These are phyloP conservation scores for Diaporthe vaccinii DNA, from an alignment of 2,329 filamentous ascomycete species.

Conservation along the genomic window DNA sequence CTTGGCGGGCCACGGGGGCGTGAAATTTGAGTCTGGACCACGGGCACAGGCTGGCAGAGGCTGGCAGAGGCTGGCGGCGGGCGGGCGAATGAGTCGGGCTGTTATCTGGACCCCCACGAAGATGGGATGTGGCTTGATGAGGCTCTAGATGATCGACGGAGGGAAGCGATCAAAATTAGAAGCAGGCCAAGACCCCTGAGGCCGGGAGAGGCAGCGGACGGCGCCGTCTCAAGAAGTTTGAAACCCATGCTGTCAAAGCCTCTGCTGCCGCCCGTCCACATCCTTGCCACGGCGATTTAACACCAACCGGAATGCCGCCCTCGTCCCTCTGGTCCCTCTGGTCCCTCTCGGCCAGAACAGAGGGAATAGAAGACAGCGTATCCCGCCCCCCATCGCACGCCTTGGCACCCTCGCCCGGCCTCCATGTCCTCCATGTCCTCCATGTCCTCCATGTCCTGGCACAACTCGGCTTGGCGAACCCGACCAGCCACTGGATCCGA, in stretches of 20 bases:
- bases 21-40: constrained; percentile 17
- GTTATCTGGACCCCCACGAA: constrained; percentile 31
- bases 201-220: constrained; percentile 25
- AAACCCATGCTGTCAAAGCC: constrained; percentile 24
- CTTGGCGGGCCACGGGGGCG: constrained; percentile 18
- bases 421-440: constrained; percentile 17
- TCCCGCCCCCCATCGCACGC: not conserved
- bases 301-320: constrained; percentile 26
- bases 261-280: constrained; percentile 15
- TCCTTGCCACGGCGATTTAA: not conserved
- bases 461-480: constrained; percentile 23
- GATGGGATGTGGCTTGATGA: constrained; percentile 30
- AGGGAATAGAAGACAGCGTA: not conserved
- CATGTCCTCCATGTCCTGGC: constrained; percentile 20
- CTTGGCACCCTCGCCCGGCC: not conserved
- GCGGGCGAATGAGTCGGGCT: not conserved
- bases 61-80: too few relatives aligned
- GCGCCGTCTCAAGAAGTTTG: constrained; percentile 20
- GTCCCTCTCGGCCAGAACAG: not conserved
- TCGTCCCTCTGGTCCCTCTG: not conserved
- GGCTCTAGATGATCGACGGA: constrained; percentile 31
- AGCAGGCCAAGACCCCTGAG: constrained; percentile 26
- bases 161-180: constrained; percentile 31
- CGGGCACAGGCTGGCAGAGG: too few relatives aligned
- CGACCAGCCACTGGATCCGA: constrained; percentile 27